Evolutionary conservation across 2,329 filamentous ascomycete genomes (phyloP), one percentile per base, ranked within the genome.

Genomic region (Nannizziopsis arthrosporioides): DNA sequence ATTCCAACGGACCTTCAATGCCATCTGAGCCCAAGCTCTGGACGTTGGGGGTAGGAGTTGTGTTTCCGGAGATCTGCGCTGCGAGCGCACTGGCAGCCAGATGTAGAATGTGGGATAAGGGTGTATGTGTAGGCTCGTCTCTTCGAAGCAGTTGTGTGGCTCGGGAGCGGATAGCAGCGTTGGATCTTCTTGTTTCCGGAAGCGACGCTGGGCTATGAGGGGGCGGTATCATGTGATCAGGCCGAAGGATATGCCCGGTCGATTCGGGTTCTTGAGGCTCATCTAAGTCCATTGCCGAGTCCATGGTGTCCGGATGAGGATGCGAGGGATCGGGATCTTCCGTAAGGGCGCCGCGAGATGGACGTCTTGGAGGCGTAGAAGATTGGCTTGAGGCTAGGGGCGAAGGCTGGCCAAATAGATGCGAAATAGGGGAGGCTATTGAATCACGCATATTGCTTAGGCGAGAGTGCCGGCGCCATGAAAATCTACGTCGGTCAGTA

Each of bases 61-160:
- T 69, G 34, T 74, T 73, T n/a, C 78, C 78, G 53, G 80, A 80
- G 34, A 82, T 68, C 48, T 80, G 79, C 40, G 78, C 77, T 45
- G 79, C 79, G 34, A 80, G 81, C 10, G 78, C 77, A 35, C 77
- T 75, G 11, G 79, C 79, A 27, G 79, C 78, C 17, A 80, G 71
- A 41, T 79, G 80, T 14, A 82, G 66, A 27, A 82, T 69, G 37
- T 77, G 71, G 38, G 78, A 80, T 30, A 82, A 65, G 58, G 76
- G 76, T 2, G 77, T 78, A 57, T 80, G 77, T 2, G 77, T 77
- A 57, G 80, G 77, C 56, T 82, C 78, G 56, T 80, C 77, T 52
- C 72, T 71, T 30, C 73, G 68, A 47, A 73, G 61, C 22, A 73
- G 61, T 46, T 77, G 66, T 17, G 75, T 73, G 40, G 76, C 70